A percentile compares a stretch with the other conserved stretches of the same genome.
Conservation (phyloP, 306 rosid species). For the Argentina anserina region DNA sequence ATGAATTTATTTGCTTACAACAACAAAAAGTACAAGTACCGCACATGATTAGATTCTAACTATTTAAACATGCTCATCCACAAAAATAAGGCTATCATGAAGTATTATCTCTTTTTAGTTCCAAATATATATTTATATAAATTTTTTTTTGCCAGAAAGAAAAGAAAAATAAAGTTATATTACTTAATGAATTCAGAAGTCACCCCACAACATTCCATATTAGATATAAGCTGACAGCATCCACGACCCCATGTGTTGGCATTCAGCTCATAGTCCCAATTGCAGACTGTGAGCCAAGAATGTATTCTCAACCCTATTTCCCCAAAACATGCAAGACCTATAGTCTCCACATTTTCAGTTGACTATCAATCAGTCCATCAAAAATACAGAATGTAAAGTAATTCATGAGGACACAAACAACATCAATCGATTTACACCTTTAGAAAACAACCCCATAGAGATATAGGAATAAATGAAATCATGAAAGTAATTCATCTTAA, state of each 20-base stretch:
- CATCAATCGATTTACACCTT: not conserved
- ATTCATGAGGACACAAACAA: not conserved
- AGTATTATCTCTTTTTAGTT: not conserved
- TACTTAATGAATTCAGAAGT: too few relatives aligned
- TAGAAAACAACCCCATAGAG: not conserved
- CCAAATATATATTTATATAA: not conserved
- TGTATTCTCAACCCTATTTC: not conserved
- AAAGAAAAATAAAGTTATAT: too few relatives aligned
- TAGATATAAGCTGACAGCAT: not conserved
- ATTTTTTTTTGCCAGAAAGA: not conserved
- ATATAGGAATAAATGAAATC: not conserved
- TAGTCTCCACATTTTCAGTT: not conserved
- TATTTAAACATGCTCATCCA: not conserved
- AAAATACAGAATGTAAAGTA: not conserved
- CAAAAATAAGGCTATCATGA: not conserved
- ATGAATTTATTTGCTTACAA: not conserved
- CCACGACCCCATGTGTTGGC: not conserved
- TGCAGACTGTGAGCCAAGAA: not conserved
- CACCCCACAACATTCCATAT: not conserved
- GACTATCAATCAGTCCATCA: not conserved
- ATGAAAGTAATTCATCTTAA: constrained; percentile 15
- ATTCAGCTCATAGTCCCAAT: not conserved
- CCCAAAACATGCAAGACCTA: not conserved
- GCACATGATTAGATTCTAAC: not conserved
- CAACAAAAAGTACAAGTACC: not conserved